Evolutionary conservation across 345 rosid species (phyloP), one percentile per base, ranked within the genome.

Genomic region (Pseudoturritis turrita): DNA sequence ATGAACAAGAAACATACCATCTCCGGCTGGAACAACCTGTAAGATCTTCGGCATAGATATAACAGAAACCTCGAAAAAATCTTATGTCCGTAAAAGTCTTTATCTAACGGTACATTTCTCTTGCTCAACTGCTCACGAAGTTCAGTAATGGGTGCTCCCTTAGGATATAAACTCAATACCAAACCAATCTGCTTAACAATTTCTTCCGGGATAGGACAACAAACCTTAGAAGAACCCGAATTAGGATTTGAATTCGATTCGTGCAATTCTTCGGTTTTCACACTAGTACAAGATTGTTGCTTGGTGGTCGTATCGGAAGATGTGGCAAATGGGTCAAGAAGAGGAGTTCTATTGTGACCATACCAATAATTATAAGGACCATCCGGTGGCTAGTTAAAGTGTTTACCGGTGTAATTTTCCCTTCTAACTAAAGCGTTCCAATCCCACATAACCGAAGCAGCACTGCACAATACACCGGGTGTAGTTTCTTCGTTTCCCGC

Each of bases 301-400:
- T 67, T 79, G 78, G 41, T 81, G 77, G 44, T 26, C 10, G 35
- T 60, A 15, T 51, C 17, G 19, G 68, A 7, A 15, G 55, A 52
- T 54, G 63, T 67, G n/a, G 81, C 58, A 67, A 85, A 95, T 1
- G 98, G 97, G 63, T 91, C 88, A 68, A 84, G 83, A 10, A 89
- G 88, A 70, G 87, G 83, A 35, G 65, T 83, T 77, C 65, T 84
- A 74, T 80, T 84, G 65, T 87, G 88, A 78, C 97, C 98, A 79
- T 92, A 96, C 98, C 97, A 96, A 65, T 98, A 92, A 70, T 85
- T 80, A 74, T 77, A 84, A 51, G 97, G 92, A 70, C 98, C 97
- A 82, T 96, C 99, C 1, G 98, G 99, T 47, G 97, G 96, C 41
- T 84, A 96, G 74, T 96, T 96, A 76, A 82, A 88, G 71, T 84